phyloP scores from a whole-genome alignment of 2,329 filamentous ascomycete species.

The Lasiodiplodia gonubiensis region DNA sequence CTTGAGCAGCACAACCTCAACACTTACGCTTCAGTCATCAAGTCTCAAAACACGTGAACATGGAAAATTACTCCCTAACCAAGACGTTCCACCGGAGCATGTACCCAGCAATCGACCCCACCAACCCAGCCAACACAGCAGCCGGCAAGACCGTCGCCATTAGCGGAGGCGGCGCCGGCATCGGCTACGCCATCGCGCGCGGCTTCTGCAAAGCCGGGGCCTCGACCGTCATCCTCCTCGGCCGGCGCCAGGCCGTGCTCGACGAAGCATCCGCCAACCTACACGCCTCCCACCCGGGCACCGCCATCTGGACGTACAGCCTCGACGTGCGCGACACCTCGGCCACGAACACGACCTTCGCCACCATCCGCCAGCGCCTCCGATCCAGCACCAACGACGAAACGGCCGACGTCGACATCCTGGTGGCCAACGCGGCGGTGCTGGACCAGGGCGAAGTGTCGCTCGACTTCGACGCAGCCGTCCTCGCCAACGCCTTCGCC shows the following conservation, averaged over 20 bases:
- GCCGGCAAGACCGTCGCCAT: slow-evolving; percentile 40
- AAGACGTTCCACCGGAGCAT: slow-evolving; percentile 32
- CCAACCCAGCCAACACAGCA: slow-evolving; percentile 35
- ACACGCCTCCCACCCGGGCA: not conserved
- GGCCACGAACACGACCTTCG: slow-evolving; percentile 13
- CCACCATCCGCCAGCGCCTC: slow-evolving; percentile 18
- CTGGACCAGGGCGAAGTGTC: slow-evolving; percentile 1
- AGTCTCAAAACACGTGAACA: no score
- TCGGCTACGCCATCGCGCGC: slow-evolving; percentile 37
- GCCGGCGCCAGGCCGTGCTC: slow-evolving; percentile 44
- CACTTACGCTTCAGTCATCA: not conserved
- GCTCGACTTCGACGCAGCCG: slow-evolving; percentile 25
- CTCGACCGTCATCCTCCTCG: slow-evolving; percentile 47
- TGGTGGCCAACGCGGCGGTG: slow-evolving; percentile 29
- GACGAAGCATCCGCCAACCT: slow-evolving; percentile 27
- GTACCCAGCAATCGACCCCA: slow-evolving; percentile 39
- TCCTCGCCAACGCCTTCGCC: not conserved
- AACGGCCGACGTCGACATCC: slow-evolving; percentile 22
- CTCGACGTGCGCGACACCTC: slow-evolving; percentile 22
- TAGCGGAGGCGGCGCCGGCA: slow-evolving; percentile 39
- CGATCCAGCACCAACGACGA: not conserved
- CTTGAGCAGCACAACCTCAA: not conserved
- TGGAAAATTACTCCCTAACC: slow-evolving; percentile 23
- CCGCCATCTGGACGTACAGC: slow-evolving; percentile 23
- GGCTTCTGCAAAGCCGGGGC: slow-evolving; percentile 49